phyloP scores from a whole-genome alignment of 2,329 filamentous ascomycete genomes.

The Colletotrichum graminicola region DNA sequence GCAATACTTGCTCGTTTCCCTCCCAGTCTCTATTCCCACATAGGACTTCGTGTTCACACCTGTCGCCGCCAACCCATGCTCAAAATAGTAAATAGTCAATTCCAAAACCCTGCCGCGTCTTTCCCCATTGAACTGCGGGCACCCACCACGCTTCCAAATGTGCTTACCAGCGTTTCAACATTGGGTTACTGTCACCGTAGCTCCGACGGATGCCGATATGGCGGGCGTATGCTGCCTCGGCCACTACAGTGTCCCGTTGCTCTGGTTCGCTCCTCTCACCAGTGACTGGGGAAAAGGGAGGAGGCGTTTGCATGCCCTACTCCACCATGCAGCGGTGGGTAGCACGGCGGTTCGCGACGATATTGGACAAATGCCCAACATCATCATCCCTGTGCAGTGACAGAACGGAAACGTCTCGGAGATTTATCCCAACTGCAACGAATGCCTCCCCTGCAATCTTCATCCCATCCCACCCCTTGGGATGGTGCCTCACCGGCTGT shows the following conservation, averaged over 20 bases:
- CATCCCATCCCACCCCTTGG: constrained; percentile 29
- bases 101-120: constrained; percentile 30
- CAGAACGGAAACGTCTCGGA: constrained; percentile 38
- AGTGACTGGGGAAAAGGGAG: neutral
- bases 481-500: constrained; percentile 16
- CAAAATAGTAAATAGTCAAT: constrained; percentile 38
- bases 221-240: neutral
- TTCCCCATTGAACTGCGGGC: constrained; percentile 26
- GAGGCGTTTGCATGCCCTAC: neutral
- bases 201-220: constrained; percentile 27
- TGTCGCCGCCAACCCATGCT: constrained; percentile 16
- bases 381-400: constrained; percentile 26
- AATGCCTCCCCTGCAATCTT: constrained; percentile 34
- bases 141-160: constrained; percentile 32
- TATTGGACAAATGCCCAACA: constrained; percentile 8
- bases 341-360: neutral
- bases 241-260: neutral
- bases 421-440: constrained; percentile 37
- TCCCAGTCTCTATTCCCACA: constrained; percentile 13
- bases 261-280: neutral
- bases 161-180: constrained; percentile 34
- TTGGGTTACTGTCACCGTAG: constrained; percentile 17
- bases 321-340: neutral
- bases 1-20: constrained; percentile 3
- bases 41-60: constrained; percentile 21